These are phyloP conservation scores for Leishmania tropica DNA, from an alignment of 208 protist genomes.

Conservation along the genomic window DNA sequence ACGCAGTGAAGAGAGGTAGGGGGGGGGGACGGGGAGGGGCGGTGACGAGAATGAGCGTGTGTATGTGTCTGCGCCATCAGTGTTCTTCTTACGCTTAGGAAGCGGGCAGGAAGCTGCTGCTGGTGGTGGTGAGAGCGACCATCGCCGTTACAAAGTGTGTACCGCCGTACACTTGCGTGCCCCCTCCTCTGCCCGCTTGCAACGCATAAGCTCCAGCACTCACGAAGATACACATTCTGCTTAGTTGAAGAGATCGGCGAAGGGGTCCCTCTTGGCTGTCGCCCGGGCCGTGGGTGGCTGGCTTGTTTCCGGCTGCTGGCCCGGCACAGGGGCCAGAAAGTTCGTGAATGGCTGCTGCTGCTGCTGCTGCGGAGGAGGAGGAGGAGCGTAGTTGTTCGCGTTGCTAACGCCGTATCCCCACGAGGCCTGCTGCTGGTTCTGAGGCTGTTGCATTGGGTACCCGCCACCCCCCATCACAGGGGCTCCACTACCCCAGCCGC, in stretches of 20 bases:
- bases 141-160: neutral
- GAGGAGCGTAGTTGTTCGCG: neutral
- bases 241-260: constrained; percentile 74
- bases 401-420: constrained; percentile 5
- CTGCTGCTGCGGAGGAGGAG: neutral
- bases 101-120: neutral
- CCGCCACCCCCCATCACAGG: constrained; percentile 24
- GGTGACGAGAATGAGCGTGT: neutral
- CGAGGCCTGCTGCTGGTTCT: constrained; percentile 10
- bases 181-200: neutral
- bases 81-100: neutral
- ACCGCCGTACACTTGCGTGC: neutral
- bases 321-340: constrained; percentile 52
- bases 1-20: neutral
- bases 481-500: constrained; percentile 24
- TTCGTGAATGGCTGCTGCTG: constrained; percentile 36
- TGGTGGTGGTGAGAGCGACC: neutral
- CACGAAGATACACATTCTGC: neutral
- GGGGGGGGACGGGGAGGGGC: neutral
- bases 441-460: constrained; percentile 27
- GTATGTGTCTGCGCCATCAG: neutral
- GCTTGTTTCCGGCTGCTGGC: constrained; percentile 32
- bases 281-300: constrained; percentile 3
- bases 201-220: neutral
- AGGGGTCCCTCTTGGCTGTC: constrained; percentile 58